phyloP scores from a whole-genome alignment of 257 asterid species.

The Solanum lycopersicoides region DNA sequence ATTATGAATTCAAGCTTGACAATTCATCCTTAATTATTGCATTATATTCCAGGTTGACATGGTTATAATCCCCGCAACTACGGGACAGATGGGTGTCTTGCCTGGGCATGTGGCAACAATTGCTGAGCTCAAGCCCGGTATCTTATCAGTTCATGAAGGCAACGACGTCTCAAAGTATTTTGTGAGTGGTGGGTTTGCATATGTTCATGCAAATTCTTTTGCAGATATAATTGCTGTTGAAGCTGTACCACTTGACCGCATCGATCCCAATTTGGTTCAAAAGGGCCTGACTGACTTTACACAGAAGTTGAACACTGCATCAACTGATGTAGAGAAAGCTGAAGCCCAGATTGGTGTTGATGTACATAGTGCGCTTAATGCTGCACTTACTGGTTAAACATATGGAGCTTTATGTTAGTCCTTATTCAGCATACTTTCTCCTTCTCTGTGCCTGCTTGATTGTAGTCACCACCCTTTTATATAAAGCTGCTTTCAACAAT shows the following conservation, averaged over 20 bases:
- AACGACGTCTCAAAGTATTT: slow-evolving; percentile 55
- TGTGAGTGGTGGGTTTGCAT: slow-evolving; percentile 72
- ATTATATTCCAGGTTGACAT: slow-evolving; percentile 57
- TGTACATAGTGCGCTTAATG: slow-evolving; percentile 81
- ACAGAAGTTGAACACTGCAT: slow-evolving; percentile 61
- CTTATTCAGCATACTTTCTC: not conserved
- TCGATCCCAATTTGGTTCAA: slow-evolving; percentile 57
- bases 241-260: slow-evolving; percentile 58
- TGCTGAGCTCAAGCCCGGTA: slow-evolving; percentile 76
- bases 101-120: slow-evolving; percentile 92
- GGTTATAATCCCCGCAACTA: slow-evolving; percentile 79
- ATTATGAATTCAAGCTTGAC: not conserved
- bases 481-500: not conserved
- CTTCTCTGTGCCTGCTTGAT: not conserved
- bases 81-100: slow-evolving; percentile 89
- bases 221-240: slow-evolving; percentile 70
- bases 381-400: slow-evolving; percentile 58
- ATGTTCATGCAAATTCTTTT: slow-evolving; percentile 65
- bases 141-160: slow-evolving; percentile 67
- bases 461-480: not conserved
- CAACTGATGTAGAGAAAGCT: slow-evolving; percentile 77
- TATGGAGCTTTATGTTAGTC: not conserved
- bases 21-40: not conserved
- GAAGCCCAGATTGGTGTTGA: slow-evolving; percentile 83
- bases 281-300: slow-evolving; percentile 62